Conservation (phyloP, 306 rosid genomes). For the Cyamopsis tetragonoloba region DNA sequence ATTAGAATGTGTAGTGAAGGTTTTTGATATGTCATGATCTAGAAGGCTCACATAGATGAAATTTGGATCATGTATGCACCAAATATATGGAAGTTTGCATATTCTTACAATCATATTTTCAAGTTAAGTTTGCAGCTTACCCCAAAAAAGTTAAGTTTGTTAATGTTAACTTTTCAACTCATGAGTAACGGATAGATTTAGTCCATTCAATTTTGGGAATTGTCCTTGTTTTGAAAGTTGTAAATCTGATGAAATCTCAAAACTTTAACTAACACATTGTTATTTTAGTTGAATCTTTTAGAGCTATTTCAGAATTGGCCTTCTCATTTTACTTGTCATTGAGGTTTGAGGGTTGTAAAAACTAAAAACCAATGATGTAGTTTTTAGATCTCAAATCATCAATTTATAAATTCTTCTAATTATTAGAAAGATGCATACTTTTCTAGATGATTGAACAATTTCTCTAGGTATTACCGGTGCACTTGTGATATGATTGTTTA, state of each 20-base stretch:
- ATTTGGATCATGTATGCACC: not conserved
- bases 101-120: not conserved
- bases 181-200: not conserved
- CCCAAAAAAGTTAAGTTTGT: not conserved
- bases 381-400: not conserved
- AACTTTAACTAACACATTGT: slow-evolving; percentile 7
- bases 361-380: not conserved
- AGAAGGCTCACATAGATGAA: slow-evolving; percentile 2
- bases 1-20: not conserved
- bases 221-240: not conserved
- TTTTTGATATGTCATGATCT: not conserved
- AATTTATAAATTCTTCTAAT: not conserved
- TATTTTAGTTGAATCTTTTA: slow-evolving; percentile 10
- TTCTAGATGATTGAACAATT: not conserved
- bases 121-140: too few species aligned
- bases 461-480: not conserved
- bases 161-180: not conserved
- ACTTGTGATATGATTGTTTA: not conserved
- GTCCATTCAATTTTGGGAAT: not conserved
- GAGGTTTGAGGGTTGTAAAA: slow-evolving; percentile 5
- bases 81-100: not conserved
- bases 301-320: not conserved
- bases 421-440: not conserved
- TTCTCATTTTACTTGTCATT: not conserved
- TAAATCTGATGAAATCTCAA: not conserved